Conservation (phyloP, 768 basidiomycete genomes). For the Phaeolepiota aurea region DNA sequence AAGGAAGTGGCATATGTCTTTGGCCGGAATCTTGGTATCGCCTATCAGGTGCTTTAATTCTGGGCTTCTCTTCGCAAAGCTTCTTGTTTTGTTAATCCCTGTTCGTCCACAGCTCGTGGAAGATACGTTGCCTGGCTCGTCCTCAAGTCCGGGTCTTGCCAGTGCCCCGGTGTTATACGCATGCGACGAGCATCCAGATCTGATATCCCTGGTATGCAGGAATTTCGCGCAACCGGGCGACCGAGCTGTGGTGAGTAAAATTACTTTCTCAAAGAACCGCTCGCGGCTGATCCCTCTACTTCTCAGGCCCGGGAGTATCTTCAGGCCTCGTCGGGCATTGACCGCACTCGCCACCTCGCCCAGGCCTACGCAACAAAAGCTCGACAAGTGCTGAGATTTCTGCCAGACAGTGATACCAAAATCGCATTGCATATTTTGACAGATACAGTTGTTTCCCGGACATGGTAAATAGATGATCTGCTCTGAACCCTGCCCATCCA, state of each 20-base stretch:
- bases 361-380: constrained; percentile 70
- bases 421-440: constrained; percentile 68
- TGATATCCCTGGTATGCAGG: constrained; percentile 72
- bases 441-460: constrained; percentile 56
- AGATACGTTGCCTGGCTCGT: constrained; percentile 51
- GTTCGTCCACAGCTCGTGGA: constrained; percentile 59
- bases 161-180: constrained; percentile 85
- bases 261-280: background rate
- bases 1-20: constrained; percentile 90
- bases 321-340: constrained; percentile 61
- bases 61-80: background rate
- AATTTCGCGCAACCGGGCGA: constrained; percentile 75
- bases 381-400: constrained; percentile 49
- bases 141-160: constrained; percentile 31
- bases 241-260: constrained; percentile 58
- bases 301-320: constrained; percentile 62
- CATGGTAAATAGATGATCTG: constrained; percentile 39
- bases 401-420: constrained; percentile 80
- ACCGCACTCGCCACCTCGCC: constrained; percentile 75
- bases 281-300: background rate
- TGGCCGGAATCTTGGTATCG: constrained; percentile 84
- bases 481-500: no score
- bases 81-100: constrained; percentile 5
- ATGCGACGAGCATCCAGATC: constrained; percentile 71
- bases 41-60: constrained; percentile 36